Evolutionary conservation across 148 eudicot species (phyloP).

Genomic region (Mesembryanthemum crystallinum): DNA sequence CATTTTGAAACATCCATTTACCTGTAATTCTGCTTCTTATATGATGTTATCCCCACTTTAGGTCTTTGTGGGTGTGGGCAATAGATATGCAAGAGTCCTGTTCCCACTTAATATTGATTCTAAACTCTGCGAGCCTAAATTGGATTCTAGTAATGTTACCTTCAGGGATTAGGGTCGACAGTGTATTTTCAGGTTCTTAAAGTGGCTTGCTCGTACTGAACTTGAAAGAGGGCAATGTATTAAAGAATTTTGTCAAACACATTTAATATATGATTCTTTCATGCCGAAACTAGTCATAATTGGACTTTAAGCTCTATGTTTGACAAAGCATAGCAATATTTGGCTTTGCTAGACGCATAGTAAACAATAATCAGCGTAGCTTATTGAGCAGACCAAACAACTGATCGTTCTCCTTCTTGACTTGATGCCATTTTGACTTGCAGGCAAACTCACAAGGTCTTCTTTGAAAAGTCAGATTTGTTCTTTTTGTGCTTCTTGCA

Average conservation of each 20-base stretch:
- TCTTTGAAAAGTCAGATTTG: slow-evolving; percentile 74
- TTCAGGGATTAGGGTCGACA: background rate
- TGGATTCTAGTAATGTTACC: background rate
- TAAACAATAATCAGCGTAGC: background rate
- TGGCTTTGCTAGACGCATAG: background rate
- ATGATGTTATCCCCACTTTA: background rate
- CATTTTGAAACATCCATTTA: background rate
- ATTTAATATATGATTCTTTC: background rate
- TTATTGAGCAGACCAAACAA: background rate
- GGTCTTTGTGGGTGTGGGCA: background rate
- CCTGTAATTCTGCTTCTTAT: slow-evolving; percentile 13
- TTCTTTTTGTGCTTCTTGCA: slow-evolving; percentile 67
- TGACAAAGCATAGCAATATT: background rate
- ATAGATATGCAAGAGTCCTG: background rate
- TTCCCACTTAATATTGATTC: too few relatives aligned
- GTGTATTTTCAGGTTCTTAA: background rate
- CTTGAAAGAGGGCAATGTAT: background rate
- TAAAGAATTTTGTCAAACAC: background rate
- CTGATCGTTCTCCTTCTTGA: background rate
- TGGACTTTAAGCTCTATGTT: background rate
- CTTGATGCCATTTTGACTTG: slow-evolving; percentile 14
- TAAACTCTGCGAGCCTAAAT: background rate
- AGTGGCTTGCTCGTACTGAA: background rate
- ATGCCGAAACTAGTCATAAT: background rate
- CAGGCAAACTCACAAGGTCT: slow-evolving; percentile 75